These are phyloP conservation scores for Ceratocystis colombiana DNA, from an alignment of 2,329 filamentous ascomycete genomes.

Conservation along the genomic window DNA sequence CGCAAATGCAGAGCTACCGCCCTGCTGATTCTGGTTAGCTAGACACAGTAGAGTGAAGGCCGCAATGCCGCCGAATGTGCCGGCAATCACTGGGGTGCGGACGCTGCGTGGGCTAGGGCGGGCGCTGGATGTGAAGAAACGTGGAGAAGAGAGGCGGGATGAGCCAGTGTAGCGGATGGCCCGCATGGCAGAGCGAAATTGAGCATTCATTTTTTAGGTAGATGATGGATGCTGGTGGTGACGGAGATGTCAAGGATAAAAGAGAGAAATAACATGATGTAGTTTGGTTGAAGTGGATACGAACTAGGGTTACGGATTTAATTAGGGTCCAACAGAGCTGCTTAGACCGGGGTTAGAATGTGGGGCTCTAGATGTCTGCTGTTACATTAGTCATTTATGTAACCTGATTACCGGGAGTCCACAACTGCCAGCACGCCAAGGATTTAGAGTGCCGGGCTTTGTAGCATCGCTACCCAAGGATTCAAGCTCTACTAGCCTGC, in stretches of 20 bases:
- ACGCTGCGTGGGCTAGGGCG: background rate
- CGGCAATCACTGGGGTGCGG: background rate
- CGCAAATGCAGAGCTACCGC: background rate
- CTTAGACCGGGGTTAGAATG: too few species aligned
- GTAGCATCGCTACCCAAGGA: background rate
- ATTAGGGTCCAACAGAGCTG: background rate
- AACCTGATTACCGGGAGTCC: too few species aligned
- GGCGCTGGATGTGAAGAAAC: constrained; percentile 22
- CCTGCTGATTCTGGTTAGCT: background rate
- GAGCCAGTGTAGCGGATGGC: constrained; percentile 4
- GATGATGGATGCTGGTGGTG: background rate
- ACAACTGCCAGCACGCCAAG: background rate
- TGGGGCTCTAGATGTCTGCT: too few species aligned
- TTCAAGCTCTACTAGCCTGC: background rate
- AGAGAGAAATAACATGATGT: background rate
- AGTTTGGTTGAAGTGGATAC: background rate
- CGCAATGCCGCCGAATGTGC: background rate
- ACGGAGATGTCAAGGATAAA: background rate
- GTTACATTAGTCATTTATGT: too few species aligned
- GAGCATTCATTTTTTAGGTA: constrained; percentile 15
- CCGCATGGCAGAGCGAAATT: constrained; percentile 19
- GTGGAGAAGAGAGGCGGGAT: background rate
- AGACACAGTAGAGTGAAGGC: background rate
- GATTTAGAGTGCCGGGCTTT: constrained; percentile 2
- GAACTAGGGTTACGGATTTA: background rate